Base-by-base conservation (phyloP, 352 stramenopile species). In the Globisporangium orthogonon region DNA sequence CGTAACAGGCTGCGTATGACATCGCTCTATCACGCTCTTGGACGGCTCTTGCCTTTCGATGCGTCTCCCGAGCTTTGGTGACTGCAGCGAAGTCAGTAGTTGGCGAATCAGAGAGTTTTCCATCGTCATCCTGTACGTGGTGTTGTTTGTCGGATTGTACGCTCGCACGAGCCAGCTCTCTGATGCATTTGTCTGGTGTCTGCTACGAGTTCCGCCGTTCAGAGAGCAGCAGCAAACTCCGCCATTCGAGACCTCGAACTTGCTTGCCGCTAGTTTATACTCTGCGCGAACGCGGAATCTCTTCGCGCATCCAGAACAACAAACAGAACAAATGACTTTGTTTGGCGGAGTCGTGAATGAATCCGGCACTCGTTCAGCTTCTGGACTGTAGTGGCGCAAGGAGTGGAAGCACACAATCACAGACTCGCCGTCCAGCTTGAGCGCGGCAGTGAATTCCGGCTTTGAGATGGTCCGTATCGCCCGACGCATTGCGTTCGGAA, bases 361-460 rank as follows among this genome's bases (percentile, higher is more conserved):
- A 3, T 66, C 69, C 3, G 41, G 9, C 13, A 33, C 7, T 40
- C 11, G 35, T 23, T 11, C 7, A n/a, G n/a, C 46, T 37, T 18
- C 10, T 45, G 15, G 10, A n/a, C 14, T 23, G 47, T 57, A 53
- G 45, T 63, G 67, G 30, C 70, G 61, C 14, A 83, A 54, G 2
- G 70, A 72, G 57, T 93, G 74, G 40, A 89, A 76, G n/a, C 65
- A 76, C 10, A 93, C 61, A 35, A 87, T 49, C 17, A 88, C 58
- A 11, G 66, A 60, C 44, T 93, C 81, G 31, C 69, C 78, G 47
- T 91, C 69, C 56, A 88, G 71, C 51, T 69, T 74, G 15, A 86
- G 59, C 4, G 63, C 63, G 41, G 65, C 62, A 33, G 61, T 74
- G 56, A 75, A 89, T 43, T 69, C 63, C 13, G 78, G 77, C 1